phyloP scores from a whole-genome alignment of 495 filamentous ascomycete genomes.

The Rhypophila decipiens region DNA sequence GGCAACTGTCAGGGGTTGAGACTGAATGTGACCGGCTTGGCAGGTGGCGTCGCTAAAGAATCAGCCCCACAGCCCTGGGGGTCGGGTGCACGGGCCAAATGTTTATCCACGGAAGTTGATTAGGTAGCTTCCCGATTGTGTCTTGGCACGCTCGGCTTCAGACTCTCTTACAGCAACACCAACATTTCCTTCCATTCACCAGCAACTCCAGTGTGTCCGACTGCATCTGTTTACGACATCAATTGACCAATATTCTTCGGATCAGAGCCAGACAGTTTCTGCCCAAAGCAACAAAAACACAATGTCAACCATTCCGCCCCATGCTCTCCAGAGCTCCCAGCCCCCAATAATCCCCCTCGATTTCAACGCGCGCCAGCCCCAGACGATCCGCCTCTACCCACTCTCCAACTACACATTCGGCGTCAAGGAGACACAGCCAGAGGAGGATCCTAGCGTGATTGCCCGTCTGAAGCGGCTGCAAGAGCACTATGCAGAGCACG shows the following conservation, averaged over 20 bases:
- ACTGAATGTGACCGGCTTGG: too few species aligned
- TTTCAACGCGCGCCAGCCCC: constrained; percentile 85
- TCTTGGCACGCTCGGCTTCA: too few species aligned
- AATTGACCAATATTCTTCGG: not conserved
- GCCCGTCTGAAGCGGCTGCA: constrained; percentile 88
- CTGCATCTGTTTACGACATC: not conserved
- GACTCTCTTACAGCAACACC: too few species aligned
- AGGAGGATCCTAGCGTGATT: constrained; percentile 92
- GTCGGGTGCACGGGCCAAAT: too few species aligned
- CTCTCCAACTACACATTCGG: constrained; percentile 98
- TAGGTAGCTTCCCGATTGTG: too few species aligned
- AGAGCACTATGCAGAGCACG: constrained; percentile 85
- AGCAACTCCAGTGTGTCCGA: not conserved
- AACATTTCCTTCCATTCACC: not conserved
- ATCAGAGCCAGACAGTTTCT: not conserved
- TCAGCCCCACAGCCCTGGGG: too few species aligned
- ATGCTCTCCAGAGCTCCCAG: constrained; percentile 62
- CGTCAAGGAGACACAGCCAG: constrained; percentile 94
- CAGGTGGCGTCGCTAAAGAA: too few species aligned
- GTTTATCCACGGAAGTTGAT: too few species aligned
- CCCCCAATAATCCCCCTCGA: constrained; percentile 72
- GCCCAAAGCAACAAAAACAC: constrained; percentile 8
- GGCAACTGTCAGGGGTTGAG: too few species aligned
- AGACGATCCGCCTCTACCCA: constrained; percentile 88
- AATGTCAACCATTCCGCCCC: constrained; percentile 72